Percentiles rank a stretch among this genome's conserved stretches.
These are phyloP conservation scores for Triticum timopheevii DNA, from an alignment of 176 grass and related monocot genomes.

Conservation along the genomic window DNA sequence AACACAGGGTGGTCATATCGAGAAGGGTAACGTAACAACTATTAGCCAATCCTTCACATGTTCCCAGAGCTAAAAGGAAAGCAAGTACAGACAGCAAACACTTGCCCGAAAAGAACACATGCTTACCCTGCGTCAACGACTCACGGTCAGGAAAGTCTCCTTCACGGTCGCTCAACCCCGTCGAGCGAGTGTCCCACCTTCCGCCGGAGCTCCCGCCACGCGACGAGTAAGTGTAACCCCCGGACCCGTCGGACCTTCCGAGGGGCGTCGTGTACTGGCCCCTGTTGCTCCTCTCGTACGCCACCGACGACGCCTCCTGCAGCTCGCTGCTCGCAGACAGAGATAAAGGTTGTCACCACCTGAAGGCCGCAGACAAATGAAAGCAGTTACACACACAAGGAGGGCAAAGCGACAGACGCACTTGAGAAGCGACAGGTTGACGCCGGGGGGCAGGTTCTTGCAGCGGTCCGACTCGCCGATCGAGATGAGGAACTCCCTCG, in stretches of 20 bases:
- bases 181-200: conserved; percentile 82
- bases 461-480: conserved; percentile 55
- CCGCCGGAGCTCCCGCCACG: conserved; percentile 52
- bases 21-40: not conserved
- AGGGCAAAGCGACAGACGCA: not conserved
- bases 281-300: conserved; percentile 49
- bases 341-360: not conserved
- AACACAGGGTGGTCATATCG: not conserved
- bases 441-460: conserved; percentile 66
- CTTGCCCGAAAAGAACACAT: not conserved
- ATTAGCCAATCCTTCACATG: not conserved
- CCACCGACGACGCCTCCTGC: conserved; percentile 43
- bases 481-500: conserved; percentile 76
- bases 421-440: conserved; percentile 67
- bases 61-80: not conserved
- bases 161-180: conserved; percentile 64
- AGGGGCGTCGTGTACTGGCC: conserved; percentile 40
- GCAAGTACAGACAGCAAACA: not conserved
- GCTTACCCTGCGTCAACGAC: conserved; percentile 49
- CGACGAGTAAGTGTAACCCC: conserved; percentile 44
- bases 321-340: conserved; percentile 52
- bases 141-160: conserved; percentile 64
- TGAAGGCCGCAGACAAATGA: not conserved
- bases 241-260: conserved; percentile 44
- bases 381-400: not conserved